Evolutionary conservation across 176 grass and related monocot species (phyloP).

Genomic region (Oryza longistaminata): DNA sequence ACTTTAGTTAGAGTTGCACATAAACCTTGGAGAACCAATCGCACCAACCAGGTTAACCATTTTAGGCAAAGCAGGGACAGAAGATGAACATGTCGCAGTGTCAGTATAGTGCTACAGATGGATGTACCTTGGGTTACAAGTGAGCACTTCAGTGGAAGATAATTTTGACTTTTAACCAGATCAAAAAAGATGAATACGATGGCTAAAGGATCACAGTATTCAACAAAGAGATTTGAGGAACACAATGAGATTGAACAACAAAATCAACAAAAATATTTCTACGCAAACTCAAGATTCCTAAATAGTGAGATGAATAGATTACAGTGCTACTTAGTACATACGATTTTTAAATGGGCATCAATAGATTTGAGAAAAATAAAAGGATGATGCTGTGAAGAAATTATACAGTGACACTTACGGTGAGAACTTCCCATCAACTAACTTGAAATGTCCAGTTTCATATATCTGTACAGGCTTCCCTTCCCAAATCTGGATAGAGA

Average conservation of each 20-base stretch:
- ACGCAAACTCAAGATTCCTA: constrained; percentile 1
- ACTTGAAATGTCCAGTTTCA: constrained; percentile 88
- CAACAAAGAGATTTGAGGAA: neutral
- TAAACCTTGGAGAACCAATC: constrained; percentile 8
- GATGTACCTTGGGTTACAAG: neutral
- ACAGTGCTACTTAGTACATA: neutral
- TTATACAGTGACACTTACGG: constrained; percentile 69
- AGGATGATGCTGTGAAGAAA: constrained; percentile 22
- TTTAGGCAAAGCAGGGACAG: neutral
- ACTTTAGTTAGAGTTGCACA: neutral
- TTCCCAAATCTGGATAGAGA: constrained; percentile 89
- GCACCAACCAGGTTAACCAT: neutral
- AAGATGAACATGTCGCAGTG: neutral
- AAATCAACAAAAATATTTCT: neutral
- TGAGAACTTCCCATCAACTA: constrained; percentile 99
- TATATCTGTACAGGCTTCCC: constrained; percentile 94
- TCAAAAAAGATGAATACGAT: neutral
- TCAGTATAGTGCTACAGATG: neutral
- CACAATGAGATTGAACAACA: neutral
- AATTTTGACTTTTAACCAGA: neutral
- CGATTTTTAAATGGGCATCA: constrained; percentile 20
- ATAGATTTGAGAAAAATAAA: neutral
- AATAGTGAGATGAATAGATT: neutral
- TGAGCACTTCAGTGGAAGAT: neutral
- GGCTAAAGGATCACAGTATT: neutral